A percentile compares a stretch with the other conserved stretches of the same genome.
Conservation (phyloP, 495 filamentous ascomycete genomes). For the Hypoxylon perforatum region DNA sequence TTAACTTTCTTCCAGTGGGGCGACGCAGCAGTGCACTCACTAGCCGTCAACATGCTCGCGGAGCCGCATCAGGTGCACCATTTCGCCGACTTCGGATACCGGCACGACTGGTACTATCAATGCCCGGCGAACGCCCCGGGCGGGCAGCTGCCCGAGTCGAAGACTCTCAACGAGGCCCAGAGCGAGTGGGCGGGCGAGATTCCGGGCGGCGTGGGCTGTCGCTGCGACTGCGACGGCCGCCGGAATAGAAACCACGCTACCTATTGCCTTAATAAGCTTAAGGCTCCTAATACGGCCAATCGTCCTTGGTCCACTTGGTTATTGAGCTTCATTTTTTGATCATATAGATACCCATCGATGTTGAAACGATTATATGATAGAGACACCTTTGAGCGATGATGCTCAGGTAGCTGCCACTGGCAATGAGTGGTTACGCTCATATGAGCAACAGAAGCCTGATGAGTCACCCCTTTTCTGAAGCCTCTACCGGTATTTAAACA, state of each 20-base stretch:
- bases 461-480: background rate
- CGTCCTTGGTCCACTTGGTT: slow-evolving; percentile 43
- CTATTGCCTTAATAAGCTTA: slow-evolving; percentile 51
- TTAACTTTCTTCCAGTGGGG: slow-evolving; percentile 56
- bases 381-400: background rate
- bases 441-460: background rate
- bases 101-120: slow-evolving; percentile 61
- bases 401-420: background rate
- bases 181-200: slow-evolving; percentile 47
- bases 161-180: slow-evolving; percentile 40
- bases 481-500: no score
- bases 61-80: slow-evolving; percentile 62
- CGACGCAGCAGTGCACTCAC: slow-evolving; percentile 65
- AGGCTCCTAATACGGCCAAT: slow-evolving; percentile 48
- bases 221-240: slow-evolving; percentile 57
- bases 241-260: slow-evolving; percentile 46
- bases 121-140: slow-evolving; percentile 58
- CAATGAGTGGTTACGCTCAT: no score
- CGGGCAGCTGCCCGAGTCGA: slow-evolving; percentile 49
- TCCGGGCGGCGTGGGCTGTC: slow-evolving; percentile 54
- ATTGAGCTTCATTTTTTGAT: slow-evolving; percentile 38
- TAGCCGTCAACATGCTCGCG: slow-evolving; percentile 63
- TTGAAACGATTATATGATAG: background rate
- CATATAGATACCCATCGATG: background rate
- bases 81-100: slow-evolving; percentile 64